Percentiles rank a stretch among this genome's conserved stretches.
These are phyloP conservation scores for Eucalyptus pauciflora DNA, from an alignment of 345 rosid species.

Conservation along the genomic window DNA sequence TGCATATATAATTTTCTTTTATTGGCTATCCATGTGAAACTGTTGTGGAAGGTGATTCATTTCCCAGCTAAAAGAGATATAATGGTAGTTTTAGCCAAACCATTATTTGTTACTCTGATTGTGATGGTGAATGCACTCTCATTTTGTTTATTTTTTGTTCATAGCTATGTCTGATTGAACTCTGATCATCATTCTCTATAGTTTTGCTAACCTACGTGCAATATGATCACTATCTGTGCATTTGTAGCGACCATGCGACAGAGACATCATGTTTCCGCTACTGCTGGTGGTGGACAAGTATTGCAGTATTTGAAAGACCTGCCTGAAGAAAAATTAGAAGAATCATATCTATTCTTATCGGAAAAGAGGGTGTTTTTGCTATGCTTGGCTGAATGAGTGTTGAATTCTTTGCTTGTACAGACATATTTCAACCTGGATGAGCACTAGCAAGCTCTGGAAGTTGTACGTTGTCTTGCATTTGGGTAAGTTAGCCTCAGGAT, in stretches of 20 bases:
- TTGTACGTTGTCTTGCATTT: constrained; percentile 58
- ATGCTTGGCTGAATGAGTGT: constrained; percentile 50
- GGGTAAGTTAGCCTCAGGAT: constrained; percentile 32
- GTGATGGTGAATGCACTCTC: not conserved
- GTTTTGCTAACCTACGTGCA: not conserved
- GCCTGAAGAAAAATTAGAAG: not conserved
- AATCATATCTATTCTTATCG: not conserved
- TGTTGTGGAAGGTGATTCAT: not conserved
- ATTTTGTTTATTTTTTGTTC: not conserved
- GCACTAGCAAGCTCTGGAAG: constrained; percentile 94
- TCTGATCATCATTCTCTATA: not conserved
- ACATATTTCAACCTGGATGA: constrained; percentile 92
- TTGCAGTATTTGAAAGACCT: not conserved
- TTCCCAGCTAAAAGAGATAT: not conserved
- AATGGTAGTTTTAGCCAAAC: not conserved
- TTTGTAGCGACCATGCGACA: not conserved
- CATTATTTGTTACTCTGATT: not conserved
- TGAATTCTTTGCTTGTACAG: constrained; percentile 61
- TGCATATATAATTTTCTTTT: not conserved
- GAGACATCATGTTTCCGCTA: not conserved
- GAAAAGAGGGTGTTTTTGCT: constrained; percentile 20
- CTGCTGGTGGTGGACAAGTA: not conserved
- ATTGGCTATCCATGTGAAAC: not conserved
- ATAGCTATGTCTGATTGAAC: not conserved
- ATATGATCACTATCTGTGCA: not conserved